Percentiles rank a stretch among this genome's conserved stretches.
Evolutionary conservation across 2,329 filamentous ascomycete species (phyloP).

Genomic region (Cordyceps javanica): DNA sequence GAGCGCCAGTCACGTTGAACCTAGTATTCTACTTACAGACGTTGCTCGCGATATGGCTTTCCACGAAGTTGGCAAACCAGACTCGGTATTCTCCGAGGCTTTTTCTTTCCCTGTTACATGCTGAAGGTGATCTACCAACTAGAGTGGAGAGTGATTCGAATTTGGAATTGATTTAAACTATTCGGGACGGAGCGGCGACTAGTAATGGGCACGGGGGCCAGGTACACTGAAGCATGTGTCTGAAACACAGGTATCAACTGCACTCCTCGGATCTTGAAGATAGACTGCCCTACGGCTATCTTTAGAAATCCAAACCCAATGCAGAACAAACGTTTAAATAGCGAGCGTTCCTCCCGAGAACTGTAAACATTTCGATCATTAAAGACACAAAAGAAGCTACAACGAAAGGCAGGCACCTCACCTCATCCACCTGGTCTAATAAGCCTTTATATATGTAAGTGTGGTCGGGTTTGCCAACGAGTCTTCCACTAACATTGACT

Average conservation of each 20-base stretch:
- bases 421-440: not conserved
- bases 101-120: not conserved
- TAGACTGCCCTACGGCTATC: not conserved
- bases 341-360: not conserved
- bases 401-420: not conserved
- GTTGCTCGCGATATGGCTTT: not conserved
- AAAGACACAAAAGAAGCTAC: not conserved
- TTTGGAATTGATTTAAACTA: slow-evolving; percentile 4
- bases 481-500: not conserved
- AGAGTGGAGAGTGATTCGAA: not conserved
- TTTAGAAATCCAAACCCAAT: not conserved
- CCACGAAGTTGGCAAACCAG: not conserved
- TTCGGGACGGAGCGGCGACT: not conserved
- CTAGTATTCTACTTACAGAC: not conserved
- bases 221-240: not conserved
- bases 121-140: not conserved
- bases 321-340: not conserved
- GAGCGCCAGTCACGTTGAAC: no score
- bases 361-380: not conserved
- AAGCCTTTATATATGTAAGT: not conserved
- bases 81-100: not conserved
- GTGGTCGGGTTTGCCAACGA: no score
- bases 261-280: not conserved
- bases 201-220: not conserved
- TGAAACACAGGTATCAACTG: slow-evolving; percentile 7